Percentiles rank a stretch among this genome's conserved stretches.
phyloP scores from a whole-genome alignment of 768 basidiomycete species.

The Hygrocybe punicea region DNA sequence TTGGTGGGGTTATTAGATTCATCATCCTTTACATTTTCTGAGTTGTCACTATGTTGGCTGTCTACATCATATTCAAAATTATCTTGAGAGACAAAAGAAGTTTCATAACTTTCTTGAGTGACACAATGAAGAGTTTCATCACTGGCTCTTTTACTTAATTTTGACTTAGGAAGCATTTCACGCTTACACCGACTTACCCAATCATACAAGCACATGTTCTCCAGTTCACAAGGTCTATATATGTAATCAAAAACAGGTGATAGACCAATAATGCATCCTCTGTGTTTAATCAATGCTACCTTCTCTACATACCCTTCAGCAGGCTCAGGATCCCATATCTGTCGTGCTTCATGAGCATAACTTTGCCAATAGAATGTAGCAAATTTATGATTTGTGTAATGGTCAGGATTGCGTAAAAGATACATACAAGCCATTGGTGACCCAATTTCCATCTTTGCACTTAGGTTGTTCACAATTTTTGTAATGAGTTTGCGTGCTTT shows the following conservation, averaged over 20 bases:
- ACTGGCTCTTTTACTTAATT: background rate
- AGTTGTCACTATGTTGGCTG: too few relatives aligned
- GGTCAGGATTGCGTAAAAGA: constrained; percentile 27
- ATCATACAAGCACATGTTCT: constrained; percentile 28
- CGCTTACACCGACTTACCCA: constrained; percentile 19
- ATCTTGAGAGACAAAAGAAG: constrained; percentile 9
- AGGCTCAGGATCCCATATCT: constrained; percentile 9
- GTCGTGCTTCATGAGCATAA: constrained; percentile 16
- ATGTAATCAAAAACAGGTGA: constrained; percentile 28
- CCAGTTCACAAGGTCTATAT: constrained; percentile 20
- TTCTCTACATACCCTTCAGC: constrained; percentile 14
- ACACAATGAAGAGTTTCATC: background rate
- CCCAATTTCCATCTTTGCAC: constrained; percentile 30
- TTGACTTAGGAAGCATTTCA: constrained; percentile 6
- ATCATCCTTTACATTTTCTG: background rate
- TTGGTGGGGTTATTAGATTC: background rate
- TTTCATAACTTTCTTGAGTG: constrained; percentile 15
- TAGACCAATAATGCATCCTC: constrained; percentile 15
- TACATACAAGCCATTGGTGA: constrained; percentile 27
- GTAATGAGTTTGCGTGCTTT: constrained; percentile 23
- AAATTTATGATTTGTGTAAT: constrained; percentile 33
- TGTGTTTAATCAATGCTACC: constrained; percentile 17
- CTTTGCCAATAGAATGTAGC: constrained; percentile 12
- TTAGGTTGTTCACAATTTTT: constrained; percentile 29
- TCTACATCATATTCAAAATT: too few relatives aligned